Conservation (phyloP, 305 asterid genomes). For the Ilex paraguariensis region DNA sequence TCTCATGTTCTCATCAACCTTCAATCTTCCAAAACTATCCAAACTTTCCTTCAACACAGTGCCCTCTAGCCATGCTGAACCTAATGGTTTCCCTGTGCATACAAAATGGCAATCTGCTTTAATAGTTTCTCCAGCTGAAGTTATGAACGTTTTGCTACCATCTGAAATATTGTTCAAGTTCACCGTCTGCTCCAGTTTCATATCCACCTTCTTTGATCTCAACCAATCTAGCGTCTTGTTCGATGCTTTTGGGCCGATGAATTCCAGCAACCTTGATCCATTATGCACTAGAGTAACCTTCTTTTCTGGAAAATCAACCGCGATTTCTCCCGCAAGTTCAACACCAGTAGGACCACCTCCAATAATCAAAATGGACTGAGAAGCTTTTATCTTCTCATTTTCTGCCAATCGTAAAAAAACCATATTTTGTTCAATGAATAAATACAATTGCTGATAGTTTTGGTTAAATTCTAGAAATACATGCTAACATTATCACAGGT, state of each 20-base stretch:
- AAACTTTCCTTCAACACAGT: conserved; percentile 46
- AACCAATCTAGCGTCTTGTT: conserved; percentile 67
- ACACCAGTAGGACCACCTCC: conserved; percentile 96
- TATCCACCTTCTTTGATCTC: conserved; percentile 65
- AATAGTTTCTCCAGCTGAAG: conserved; percentile 67
- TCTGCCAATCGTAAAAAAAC: conserved; percentile 24
- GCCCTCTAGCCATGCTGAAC: conserved; percentile 66
- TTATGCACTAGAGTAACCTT: conserved; percentile 65
- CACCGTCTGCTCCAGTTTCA: conserved; percentile 60
- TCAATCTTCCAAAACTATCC: conserved; percentile 58
- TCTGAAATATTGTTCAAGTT: conserved; percentile 34
- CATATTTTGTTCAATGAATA: too few species aligned
- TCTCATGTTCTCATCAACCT: conserved; percentile 63
- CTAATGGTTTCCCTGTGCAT: conserved; percentile 55
- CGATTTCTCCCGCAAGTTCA: conserved; percentile 76
- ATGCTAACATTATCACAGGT: too few species aligned
- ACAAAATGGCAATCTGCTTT: conserved; percentile 70
- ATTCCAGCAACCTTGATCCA: conserved; percentile 66
- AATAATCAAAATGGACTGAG: conserved; percentile 52
- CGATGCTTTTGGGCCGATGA: conserved; percentile 54
- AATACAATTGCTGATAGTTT: too few species aligned
- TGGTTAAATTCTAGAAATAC: too few species aligned
- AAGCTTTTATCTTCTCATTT: conserved; percentile 54
- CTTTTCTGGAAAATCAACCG: conserved; percentile 63
- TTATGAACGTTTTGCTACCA: conserved; percentile 34